Base-by-base conservation (phyloP, 495 filamentous ascomycete genomes). In the Penicillium coprophilum region DNA sequence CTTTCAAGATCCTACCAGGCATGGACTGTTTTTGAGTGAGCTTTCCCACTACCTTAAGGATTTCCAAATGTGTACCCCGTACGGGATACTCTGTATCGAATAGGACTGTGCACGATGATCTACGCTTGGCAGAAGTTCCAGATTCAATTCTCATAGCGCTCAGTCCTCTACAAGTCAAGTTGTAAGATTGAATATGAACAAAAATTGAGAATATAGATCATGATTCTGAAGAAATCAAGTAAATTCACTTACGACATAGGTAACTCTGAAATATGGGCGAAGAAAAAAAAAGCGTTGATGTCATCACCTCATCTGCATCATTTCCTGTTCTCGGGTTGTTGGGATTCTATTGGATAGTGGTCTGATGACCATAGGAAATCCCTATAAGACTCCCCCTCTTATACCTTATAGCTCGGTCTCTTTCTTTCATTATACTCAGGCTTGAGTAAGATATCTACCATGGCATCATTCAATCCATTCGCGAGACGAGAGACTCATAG, bases 381-480 rank as follows among this genome's bases (percentile, higher is more conserved):
- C 38, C 45, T 50, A 59, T 59, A 59, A 59, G 24, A 40, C 32
- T 39, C 30, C 45, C 30, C 45, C 28, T 57, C 53, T 50, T 12
- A 28, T 19, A 21, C 55, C 51, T 50, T n/a, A 23, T 19, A 30
- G 17, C 43, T 21, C 27, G 3, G 12, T 27, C 49, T 24, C 36
- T 3, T 31, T 45, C 20, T 12, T 50, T 52, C 34, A 12, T 20
- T 28, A 19, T 38, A 20, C 46, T 49, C 32, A 58, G 21, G 45
- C 27, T 31, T 19, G 45, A 10, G 45, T 31, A 31, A 31, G 17
- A 19, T 20, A 12, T 19, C 10, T 5, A 52, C 17, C 43, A 70
- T 70, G 67, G 53, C 59, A 15, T 21, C 57, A 82, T 83, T 80
- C 62, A 90, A 90, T 64, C 87, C 87, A 13, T 90, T 91, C 68